Base-by-base conservation (phyloP, 78 protist species). In the Dictyostelium firmibasis region DNA sequence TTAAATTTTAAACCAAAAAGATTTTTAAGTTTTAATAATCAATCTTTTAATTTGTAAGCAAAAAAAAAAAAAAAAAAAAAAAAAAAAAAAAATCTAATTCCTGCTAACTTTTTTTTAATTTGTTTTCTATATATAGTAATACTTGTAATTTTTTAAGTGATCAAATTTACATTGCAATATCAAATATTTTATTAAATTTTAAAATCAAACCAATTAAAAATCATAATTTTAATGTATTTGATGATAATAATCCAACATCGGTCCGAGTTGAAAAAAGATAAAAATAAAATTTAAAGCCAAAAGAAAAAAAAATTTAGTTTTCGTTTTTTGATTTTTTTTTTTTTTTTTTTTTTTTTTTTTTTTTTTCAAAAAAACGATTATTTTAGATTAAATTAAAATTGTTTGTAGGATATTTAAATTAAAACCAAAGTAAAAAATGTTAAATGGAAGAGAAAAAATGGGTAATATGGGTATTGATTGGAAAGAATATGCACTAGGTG, bases 401-500 rank as follows among this genome's bases (percentile, higher is more conserved):
- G n/a, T 50, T 16, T 50, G 2, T 16, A 4, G 16, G 10, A 18
- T 4, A 50, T 16, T 50, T 16, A 57, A 57, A 57, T 6, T 20
- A 4, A 20, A 57, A 57, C 2, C 2, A 4, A 57, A 38, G 43
- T 38, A 38, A 82, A 69, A 91, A 57, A 96, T 96, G 98, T 70
- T 88, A 33, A 88, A 92, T 62, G 92, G 92, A 14, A 88, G 98
- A 78, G 96, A 87, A 78, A 96, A 94, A 79, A 88, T 76, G 20
- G 98, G 97, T 16, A 79, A 95, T 60, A 23, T 84, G 4, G 72
- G 77, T 72, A 97, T 97, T 67, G 86, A 97, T 91, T 97, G 98
- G 98, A 95, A 85, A 69, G 83, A 96, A 13, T 74, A 84, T 31
- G 98, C 98, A n/a, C 79, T 97, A 20, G 98, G 98, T 13, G 94